These are phyloP conservation scores for Candolleomyces efflorescens DNA, from an alignment of 768 basidiomycete species.

Conservation along the genomic window DNA sequence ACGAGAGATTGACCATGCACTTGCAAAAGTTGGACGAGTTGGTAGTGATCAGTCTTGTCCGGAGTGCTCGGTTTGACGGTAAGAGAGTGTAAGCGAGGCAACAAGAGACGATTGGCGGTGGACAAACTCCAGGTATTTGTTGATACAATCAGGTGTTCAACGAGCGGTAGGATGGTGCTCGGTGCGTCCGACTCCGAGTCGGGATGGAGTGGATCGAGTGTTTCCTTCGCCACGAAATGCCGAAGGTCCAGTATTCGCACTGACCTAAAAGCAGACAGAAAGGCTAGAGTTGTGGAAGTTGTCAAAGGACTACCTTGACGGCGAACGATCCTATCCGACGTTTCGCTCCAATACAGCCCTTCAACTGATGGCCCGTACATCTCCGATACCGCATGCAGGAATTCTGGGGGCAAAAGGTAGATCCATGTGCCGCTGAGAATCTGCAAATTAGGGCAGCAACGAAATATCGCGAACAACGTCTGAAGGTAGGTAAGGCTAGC, in stretches of 20 bases:
- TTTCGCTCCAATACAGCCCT: constrained; percentile 43
- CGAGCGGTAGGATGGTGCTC: constrained; percentile 29
- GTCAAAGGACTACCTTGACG: constrained; percentile 9
- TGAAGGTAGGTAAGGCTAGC: constrained; percentile 34
- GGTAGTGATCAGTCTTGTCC: constrained; percentile 14
- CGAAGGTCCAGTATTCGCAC: constrained; percentile 45
- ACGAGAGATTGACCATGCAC: constrained; percentile 36
- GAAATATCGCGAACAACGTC: constrained; percentile 39
- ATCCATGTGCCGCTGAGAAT: constrained; percentile 46
- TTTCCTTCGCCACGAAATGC: constrained; percentile 25
- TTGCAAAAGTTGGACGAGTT: constrained; percentile 34
- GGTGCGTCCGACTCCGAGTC: background rate
- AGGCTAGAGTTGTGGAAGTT: constrained; percentile 27
- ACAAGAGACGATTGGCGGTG: constrained; percentile 30
- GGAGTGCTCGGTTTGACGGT: constrained; percentile 32
- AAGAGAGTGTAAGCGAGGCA: constrained; percentile 42
- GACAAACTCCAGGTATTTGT: constrained; percentile 31
- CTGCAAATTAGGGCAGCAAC: constrained; percentile 40
- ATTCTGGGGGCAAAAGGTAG: constrained; percentile 37
- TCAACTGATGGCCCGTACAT: constrained; percentile 38
- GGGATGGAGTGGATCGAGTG: no score
- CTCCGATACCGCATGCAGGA: constrained; percentile 35
- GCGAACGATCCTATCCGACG: constrained; percentile 3
- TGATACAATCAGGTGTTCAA: constrained; percentile 41
- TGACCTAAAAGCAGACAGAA: constrained; percentile 35